These are phyloP conservation scores for Cordyceps tenuipes DNA, from an alignment of 2,329 filamentous ascomycete genomes.

Conservation along the genomic window DNA sequence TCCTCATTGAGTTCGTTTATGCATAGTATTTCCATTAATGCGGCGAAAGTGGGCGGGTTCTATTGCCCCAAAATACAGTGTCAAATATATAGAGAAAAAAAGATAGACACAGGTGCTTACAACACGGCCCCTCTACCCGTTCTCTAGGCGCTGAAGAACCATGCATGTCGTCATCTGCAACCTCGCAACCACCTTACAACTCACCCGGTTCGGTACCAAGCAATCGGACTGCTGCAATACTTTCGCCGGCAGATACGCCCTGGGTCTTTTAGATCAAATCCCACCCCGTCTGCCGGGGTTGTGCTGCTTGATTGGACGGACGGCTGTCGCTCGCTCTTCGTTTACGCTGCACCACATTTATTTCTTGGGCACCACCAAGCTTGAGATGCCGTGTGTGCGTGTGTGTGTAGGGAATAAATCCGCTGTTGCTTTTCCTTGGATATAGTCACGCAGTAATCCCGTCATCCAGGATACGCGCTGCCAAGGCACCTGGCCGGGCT, in stretches of 20 bases:
- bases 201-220: no score
- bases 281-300: neutral
- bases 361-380: neutral
- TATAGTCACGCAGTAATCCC: neutral
- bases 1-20: no score
- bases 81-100: no score
- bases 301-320: no score
- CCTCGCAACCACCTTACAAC: neutral
- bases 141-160: no score
- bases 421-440: neutral
- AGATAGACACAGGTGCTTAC: no score
- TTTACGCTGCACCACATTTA: neutral
- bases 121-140: neutral
- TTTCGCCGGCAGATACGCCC: neutral
- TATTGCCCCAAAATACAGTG: no score
- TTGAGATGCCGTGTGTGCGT: neutral
- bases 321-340: neutral
- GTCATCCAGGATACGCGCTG: constrained; percentile 1
- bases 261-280: neutral
- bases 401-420: neutral
- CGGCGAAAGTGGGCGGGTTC: no score
- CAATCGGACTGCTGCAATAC: neutral
- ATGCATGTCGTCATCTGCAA: neutral
- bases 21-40: no score
- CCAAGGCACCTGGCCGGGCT: neutral